Base-by-base conservation (phyloP, 2,329 filamentous ascomycete species). In the Cladophialophora bantiana region DNA sequence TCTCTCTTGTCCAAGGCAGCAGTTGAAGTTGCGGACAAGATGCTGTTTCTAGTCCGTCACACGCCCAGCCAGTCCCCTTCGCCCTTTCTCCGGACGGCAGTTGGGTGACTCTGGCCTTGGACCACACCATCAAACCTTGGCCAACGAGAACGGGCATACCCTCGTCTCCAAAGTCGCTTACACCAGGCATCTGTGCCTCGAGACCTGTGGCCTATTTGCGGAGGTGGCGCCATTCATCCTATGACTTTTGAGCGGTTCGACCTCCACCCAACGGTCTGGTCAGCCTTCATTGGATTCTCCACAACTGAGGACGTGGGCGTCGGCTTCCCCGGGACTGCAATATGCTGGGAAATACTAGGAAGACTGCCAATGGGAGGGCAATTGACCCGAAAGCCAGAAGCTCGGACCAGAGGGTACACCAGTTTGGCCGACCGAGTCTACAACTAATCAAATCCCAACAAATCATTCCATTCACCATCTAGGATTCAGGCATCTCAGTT, bases 11-110 rank as follows among this genome's bases (percentile, higher is more conserved):
- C 45, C 10, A 26, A 32, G 38, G 38, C 12, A 45, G 26, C 9
- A 59, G 18, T 50, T 26, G 45, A 26, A 50, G 10, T 26, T 50
- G 45, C 26, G 45, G 45, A 50, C 45, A 50, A 12, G 45, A 50
- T 50, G 45, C 20, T 50, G 52, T 55, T 7, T 62, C 59, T 32
- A 38, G 59, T 18, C 36, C 50, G 36, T 10, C 13, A 9, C 20
- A 32, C 7, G 53, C 32, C 45, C 34, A 55, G 57, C 48, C 15
- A 45, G 31, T 45, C 48, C 38, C 20, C 38, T 55, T 40, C 40
- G 42, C 45, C 56, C 40, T 40, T 64, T 55, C 56, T 53, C 63
- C 63, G 63, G 34, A 65, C 57, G 57, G 63, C 63, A 56, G 63
- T 60, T 65, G 20, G 56, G 12, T 61, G 59, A 61, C 4, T 53